Evolutionary conservation across 257 asterid species (phyloP).

Genomic region (Ligustrum vulgare): DNA sequence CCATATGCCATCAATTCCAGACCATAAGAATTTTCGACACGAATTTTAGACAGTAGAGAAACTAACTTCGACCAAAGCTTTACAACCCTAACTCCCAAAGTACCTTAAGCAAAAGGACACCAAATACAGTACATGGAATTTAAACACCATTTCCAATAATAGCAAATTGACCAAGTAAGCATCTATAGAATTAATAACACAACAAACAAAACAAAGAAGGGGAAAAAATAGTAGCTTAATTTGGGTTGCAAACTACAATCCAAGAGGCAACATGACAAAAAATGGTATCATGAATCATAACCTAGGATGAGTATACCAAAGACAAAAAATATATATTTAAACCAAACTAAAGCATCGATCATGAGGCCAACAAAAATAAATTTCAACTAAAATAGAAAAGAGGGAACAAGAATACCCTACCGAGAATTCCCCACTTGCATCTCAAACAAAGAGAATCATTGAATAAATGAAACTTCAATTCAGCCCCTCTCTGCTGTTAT

Average conservation of each 20-base stretch:
- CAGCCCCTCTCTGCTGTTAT: neutral
- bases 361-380: constrained; percentile 13
- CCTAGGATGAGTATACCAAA: neutral
- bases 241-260: constrained; percentile 1
- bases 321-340: no score
- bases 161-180: constrained; percentile 15
- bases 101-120: neutral
- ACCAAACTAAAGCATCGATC: neutral
- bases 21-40: neutral
- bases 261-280: constrained; percentile 8
- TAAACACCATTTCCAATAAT: neutral
- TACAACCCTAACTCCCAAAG: neutral
- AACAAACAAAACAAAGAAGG: no score
- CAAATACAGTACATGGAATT: neutral
- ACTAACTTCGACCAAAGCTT: no score
- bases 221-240: neutral
- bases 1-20: neutral
- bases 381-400: neutral
- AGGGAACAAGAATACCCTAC: neutral
- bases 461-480: neutral
- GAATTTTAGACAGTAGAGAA: neutral
- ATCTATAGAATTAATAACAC: neutral
- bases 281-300: neutral
- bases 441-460: neutral
- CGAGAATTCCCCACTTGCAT: neutral